A percentile compares a stretch with the other conserved stretches of the same genome.
Evolutionary conservation across 805 yeast species (phyloP).

Genomic region (Metschnikowia arizonensis): DNA sequence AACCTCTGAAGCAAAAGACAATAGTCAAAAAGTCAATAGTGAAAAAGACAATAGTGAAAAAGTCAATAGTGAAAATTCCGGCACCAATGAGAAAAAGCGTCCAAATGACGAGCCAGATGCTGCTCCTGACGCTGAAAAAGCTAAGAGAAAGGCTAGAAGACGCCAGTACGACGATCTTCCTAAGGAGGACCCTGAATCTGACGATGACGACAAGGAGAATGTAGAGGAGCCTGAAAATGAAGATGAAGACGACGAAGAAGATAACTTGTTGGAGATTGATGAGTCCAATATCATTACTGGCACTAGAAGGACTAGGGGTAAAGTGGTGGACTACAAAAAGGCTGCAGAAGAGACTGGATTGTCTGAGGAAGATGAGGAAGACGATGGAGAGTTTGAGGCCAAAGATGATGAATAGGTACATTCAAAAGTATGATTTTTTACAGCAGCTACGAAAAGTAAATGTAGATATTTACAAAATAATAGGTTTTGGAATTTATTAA

Average conservation of each 20-base stretch:
- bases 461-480: too few species aligned
- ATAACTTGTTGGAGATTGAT: constrained; percentile 76
- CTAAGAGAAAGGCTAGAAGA: constrained; percentile 54
- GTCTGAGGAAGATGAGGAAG: constrained; percentile 48
- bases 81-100: constrained; percentile 2
- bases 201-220: constrained; percentile 28
- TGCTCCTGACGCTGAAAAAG: constrained; percentile 22
- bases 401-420: constrained; percentile 16
- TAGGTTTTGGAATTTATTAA: not conserved
- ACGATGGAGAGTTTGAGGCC: constrained; percentile 51
- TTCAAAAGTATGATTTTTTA: not conserved
- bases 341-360: constrained; percentile 68
- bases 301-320: constrained; percentile 89
- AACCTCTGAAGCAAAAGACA: not conserved
- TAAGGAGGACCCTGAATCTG: constrained; percentile 43
- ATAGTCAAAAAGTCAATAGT: too few species aligned
- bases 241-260: constrained; percentile 69
- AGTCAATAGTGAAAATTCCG: not conserved
- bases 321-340: constrained; percentile 76
- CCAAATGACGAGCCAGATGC: not conserved
- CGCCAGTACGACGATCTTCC: constrained; percentile 59
- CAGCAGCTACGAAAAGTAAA: too few species aligned
- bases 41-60: too few species aligned
- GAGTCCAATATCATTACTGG: constrained; percentile 75
- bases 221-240: constrained; percentile 45